phyloP scores from a whole-genome alignment of 1,284 basidiomycete species.

The Rhizoctonia solani region DNA sequence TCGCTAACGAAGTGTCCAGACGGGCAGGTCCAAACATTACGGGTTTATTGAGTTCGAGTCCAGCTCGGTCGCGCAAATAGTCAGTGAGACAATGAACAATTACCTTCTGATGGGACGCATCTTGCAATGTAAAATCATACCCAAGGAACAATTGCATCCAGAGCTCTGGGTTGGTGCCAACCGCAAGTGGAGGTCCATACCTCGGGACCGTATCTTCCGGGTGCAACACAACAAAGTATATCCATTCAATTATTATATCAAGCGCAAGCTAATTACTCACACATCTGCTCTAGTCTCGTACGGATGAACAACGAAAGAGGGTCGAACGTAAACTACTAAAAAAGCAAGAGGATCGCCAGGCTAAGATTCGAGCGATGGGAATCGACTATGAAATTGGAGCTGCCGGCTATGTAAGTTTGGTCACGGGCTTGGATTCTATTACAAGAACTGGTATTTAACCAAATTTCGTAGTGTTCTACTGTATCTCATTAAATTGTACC shows the following conservation, averaged over 20 bases:
- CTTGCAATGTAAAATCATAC: slow-evolving; percentile 84
- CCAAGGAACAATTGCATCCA: slow-evolving; percentile 87
- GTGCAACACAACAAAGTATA: slow-evolving; percentile 80
- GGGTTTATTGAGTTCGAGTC: slow-evolving; percentile 96
- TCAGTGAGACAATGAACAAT: slow-evolving; percentile 99
- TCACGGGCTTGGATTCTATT: too few species aligned
- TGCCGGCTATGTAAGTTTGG: slow-evolving; percentile 65
- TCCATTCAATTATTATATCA: slow-evolving; percentile 23
- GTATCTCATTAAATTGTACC: too few species aligned
- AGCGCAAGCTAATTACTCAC: slow-evolving; percentile 21
- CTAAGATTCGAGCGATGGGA: slow-evolving; percentile 77
- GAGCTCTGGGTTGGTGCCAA: slow-evolving; percentile 98
- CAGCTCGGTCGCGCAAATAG: slow-evolving; percentile 87
- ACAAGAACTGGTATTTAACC: too few species aligned
- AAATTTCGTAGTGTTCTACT: too few species aligned
- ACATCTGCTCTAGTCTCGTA: slow-evolving; percentile 61
- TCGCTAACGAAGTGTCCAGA: slow-evolving; percentile 54
- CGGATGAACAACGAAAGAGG: slow-evolving; percentile 68
- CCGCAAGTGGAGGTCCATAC: slow-evolving; percentile 82
- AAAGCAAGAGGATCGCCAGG: slow-evolving; percentile 77
- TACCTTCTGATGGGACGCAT: slow-evolving; percentile 95
- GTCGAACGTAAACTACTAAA: slow-evolving; percentile 74
- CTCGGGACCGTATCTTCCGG: slow-evolving; percentile 71
- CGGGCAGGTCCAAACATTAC: slow-evolving; percentile 95
- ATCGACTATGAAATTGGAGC: slow-evolving; percentile 88